phyloP scores from a whole-genome alignment of 495 filamentous ascomycete species.

The Copromyces sp. region DNA sequence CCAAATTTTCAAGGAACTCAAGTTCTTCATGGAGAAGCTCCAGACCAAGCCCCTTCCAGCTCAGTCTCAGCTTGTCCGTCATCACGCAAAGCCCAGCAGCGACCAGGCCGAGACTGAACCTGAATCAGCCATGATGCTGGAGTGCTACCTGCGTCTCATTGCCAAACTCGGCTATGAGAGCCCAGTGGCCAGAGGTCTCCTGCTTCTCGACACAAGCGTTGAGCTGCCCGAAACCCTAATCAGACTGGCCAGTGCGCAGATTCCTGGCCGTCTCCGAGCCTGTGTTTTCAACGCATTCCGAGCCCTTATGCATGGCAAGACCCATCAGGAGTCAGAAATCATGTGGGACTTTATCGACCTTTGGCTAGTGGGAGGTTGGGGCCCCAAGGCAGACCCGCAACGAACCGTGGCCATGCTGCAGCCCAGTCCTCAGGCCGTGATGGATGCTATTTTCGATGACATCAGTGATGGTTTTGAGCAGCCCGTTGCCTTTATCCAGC shows the following conservation, averaged over 20 bases:
- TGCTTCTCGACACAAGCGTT: constrained; percentile 53
- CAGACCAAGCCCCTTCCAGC: constrained; percentile 49
- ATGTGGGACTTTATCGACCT: constrained; percentile 65
- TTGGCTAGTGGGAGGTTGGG: constrained; percentile 52
- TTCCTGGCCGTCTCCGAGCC: constrained; percentile 65
- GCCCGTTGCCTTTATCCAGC: constrained; percentile 65
- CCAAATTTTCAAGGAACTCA: constrained; percentile 84
- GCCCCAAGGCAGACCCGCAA: constrained; percentile 24
- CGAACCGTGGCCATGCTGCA: constrained; percentile 24
- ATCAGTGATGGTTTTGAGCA: constrained; percentile 68
- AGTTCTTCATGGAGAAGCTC: constrained; percentile 60
- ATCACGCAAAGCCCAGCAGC: constrained; percentile 40
- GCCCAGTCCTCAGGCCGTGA: constrained; percentile 34
- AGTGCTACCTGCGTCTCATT: constrained; percentile 82
- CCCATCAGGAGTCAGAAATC: constrained; percentile 43
- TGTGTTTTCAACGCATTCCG: constrained; percentile 61
- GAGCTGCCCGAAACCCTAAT: constrained; percentile 57
- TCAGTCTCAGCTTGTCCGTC: constrained; percentile 46
- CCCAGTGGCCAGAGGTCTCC: constrained; percentile 52
- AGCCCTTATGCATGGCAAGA: constrained; percentile 58
- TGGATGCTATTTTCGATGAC: constrained; percentile 45
- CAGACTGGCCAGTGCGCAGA: constrained; percentile 54
- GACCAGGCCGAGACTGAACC: constrained; percentile 59
- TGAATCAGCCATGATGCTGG: constrained; percentile 83
- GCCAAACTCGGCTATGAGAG: constrained; percentile 66